Conservation (phyloP, 169 alveolate species). For the Eimeria falciformis region DNA sequence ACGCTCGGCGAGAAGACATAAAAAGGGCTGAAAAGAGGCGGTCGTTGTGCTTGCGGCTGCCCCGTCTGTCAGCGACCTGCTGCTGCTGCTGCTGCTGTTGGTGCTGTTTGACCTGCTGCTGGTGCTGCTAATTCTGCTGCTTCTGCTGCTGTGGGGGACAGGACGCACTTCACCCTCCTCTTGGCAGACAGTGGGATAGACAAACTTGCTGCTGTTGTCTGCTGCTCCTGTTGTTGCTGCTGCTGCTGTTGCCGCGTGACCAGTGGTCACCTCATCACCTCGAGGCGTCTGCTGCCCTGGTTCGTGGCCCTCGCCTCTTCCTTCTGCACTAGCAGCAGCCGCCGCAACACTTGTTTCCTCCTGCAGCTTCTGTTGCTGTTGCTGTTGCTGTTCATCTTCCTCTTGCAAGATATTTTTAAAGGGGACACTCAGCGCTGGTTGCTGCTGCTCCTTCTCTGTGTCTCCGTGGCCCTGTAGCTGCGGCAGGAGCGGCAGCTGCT, state of each 20-base stretch:
- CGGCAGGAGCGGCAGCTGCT: neutral
- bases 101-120: slow-evolving; percentile 42
- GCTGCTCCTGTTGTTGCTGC: slow-evolving; percentile 26
- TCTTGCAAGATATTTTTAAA: neutral
- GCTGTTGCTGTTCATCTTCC: neutral
- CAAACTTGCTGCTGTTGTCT: too few relatives aligned
- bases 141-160: too few relatives aligned
- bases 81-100: slow-evolving; percentile 59
- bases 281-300: neutral
- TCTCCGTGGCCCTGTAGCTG: neutral
- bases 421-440: neutral
- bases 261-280: neutral
- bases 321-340: neutral
- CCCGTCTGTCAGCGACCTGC: slow-evolving; percentile 21
- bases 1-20: neutral
- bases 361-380: neutral
- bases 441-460: neutral
- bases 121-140: slow-evolving; percentile 54
- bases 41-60: neutral
- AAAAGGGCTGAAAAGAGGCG: slow-evolving; percentile 17
- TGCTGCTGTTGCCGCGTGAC: slow-evolving; percentile 7
- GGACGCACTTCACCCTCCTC: too few relatives aligned
- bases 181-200: too few relatives aligned
- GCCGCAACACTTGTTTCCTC: neutral
- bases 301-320: neutral